Evolutionary conservation across 306 rosid species (phyloP).

Genomic region (Glycine tomentella): DNA sequence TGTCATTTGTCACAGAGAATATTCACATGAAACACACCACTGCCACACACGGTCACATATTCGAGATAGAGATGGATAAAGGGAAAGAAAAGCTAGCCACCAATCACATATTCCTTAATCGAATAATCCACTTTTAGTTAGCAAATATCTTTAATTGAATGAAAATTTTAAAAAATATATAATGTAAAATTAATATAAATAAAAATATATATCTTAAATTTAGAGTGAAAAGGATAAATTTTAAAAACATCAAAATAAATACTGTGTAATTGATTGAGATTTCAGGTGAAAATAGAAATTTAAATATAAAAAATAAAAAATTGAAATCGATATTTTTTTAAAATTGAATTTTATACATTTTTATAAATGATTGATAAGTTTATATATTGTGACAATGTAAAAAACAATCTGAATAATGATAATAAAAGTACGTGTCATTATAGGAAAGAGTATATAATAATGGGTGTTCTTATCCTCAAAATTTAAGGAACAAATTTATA

Average conservation of each 20-base stretch:
- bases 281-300: neutral
- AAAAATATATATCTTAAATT: neutral
- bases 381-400: neutral
- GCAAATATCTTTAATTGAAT: neutral
- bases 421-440: neutral
- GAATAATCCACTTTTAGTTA: neutral
- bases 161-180: neutral
- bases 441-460: neutral
- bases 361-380: neutral
- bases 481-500: neutral
- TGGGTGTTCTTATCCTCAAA: neutral
- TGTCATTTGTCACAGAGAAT: constrained; percentile 13
- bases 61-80: constrained; percentile 40
- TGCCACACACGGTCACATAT: constrained; percentile 5
- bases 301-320: neutral
- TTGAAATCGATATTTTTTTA: neutral
- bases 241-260: neutral
- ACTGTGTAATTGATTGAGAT: neutral
- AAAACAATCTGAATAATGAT: neutral
- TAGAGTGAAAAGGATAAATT: neutral
- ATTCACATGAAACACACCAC: constrained; percentile 54
- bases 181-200: too few relatives aligned
- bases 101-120: constrained; percentile 36
- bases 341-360: neutral
- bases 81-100: constrained; percentile 23